Evolutionary conservation across 257 asterid genomes (phyloP), one percentile per base, ranked within the genome.

Genomic region (Pogostemon cablin): DNA sequence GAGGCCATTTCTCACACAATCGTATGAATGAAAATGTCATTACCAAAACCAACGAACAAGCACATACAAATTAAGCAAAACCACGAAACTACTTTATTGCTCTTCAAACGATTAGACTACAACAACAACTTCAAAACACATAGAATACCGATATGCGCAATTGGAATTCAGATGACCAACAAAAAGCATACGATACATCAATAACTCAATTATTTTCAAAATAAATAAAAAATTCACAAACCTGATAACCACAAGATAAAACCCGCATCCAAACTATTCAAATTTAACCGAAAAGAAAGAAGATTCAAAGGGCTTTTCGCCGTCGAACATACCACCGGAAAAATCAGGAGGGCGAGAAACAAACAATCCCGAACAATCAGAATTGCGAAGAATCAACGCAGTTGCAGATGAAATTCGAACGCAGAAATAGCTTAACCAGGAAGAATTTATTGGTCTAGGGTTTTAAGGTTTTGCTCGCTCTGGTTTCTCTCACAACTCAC

Each of bases 391-490:
- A 48, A 48, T 11, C 20, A 48, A 48, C 54, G 2, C 17, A 15
- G 17, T 48, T 11, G 54, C 12, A 48, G 54, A 10, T 25, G 9
- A 46, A 55, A 53, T 44, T 70, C 46, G 9, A 5, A 32, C 8
- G 32, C 32, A 25, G 1, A 25, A 25, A 25, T 25, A 25, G 32
- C 32, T 25, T 25, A 11, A 9, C 59, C 10, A 2, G 57, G 57
- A 25, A 25, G 32, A 25, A 25, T 25, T 25, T 25, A 25, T 25
- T 25, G 12, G 65, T 41, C 9, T n/a, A 40, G 63, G 77, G 77
- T 65, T 72, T 72, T 72, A 20, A 52, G 7, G 4, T 44, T 38
- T 12, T 5, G 42, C 46, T 25, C 55, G 8, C 52, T 61, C 35
- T 10, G 32, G 59, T n/a, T 10, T 43, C 11, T 7, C 48, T 43